Base-by-base conservation (phyloP, 1,284 basidiomycete species). In the Amylostereum areolatum region DNA sequence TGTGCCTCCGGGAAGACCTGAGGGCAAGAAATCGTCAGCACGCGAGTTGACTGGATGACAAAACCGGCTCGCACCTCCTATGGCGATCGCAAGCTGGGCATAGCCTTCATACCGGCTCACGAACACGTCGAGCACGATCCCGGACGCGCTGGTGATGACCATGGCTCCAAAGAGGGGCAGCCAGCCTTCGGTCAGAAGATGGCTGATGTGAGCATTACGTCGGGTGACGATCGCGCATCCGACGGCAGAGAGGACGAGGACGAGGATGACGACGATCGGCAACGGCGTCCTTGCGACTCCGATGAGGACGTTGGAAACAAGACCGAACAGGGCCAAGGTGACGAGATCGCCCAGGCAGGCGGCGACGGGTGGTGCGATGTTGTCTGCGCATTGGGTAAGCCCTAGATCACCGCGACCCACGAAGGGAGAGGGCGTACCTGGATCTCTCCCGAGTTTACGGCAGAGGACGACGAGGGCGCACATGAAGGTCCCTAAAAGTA, bases 281-380 rank as follows among this genome's bases (percentile, higher is more conserved):
- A 85, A 59, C 7, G 80, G 73, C 0, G 87, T 85, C 60, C 81
- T 73, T 46, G 90, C 72, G 50, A 81, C 72, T 42, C 73, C 70
- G 39, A 92, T 80, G 47, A 93, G 77, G 5, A 80, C 52, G 1
- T 83, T 72, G 3, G 85, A 83, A 6, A 87, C 74, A 8, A 77
- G 54, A 9, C 85, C 87, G 2, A 92, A 70, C 43, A 96, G 78
- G 51, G 88, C 80, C 42, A 98, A 80, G 0, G 96, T 97, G 47
- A 97, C 76, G 30, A 99, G 75, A 62, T 98, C 96, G 7, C 96
- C 95, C 0, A 98, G 76, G 55, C 92, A 95, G 2, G 92, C 83
- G 0, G 96, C 96, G 4, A 98, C 75, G 0, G 96, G 93, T 0
- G 95, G 92, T 3, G 94, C 91, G 55, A 98, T 96, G 64, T 98